Conservation (phyloP, 495 filamentous ascomycete species). For the Lichina pygmaea region DNA sequence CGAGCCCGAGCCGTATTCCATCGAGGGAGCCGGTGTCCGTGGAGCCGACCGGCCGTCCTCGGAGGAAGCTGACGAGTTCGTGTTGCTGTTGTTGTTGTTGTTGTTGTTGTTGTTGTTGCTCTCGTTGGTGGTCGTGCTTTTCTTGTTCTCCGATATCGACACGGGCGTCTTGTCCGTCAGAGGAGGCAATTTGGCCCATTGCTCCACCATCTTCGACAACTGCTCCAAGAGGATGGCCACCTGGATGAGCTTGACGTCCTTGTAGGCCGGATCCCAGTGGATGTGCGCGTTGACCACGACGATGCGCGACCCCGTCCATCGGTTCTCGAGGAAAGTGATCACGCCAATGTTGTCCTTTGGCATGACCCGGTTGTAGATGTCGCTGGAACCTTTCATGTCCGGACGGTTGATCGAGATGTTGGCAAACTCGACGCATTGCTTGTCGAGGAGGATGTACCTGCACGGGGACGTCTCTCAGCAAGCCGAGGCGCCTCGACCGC, state of each 20-base stretch:
- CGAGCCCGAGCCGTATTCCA: slow-evolving; percentile 55
- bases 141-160: slow-evolving; percentile 17
- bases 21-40: slow-evolving; percentile 32
- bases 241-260: slow-evolving; percentile 87
- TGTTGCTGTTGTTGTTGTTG: slow-evolving; percentile 10
- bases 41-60: slow-evolving; percentile 57
- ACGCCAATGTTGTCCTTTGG: slow-evolving; percentile 89
- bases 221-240: slow-evolving; percentile 85
- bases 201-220: slow-evolving; percentile 55
- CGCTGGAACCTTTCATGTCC: slow-evolving; percentile 83
- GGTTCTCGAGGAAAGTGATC: slow-evolving; percentile 73
- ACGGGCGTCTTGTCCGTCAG: slow-evolving; percentile 56
- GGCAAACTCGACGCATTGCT: slow-evolving; percentile 77
- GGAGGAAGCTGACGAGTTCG: slow-evolving; percentile 27
- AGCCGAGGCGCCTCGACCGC: too few species aligned
- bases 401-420: slow-evolving; percentile 73
- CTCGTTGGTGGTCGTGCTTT: slow-evolving; percentile 20
- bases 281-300: slow-evolving; percentile 86
- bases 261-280: slow-evolving; percentile 72
- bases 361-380: slow-evolving; percentile 96
- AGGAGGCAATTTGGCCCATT: slow-evolving; percentile 47
- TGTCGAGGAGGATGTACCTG: slow-evolving; percentile 65
- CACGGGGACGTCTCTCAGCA: too few species aligned
- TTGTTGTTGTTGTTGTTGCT: slow-evolving; percentile 23
- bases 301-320: slow-evolving; percentile 57